These are phyloP conservation scores for Boechera stricta DNA, from an alignment of 345 rosid species.

Conservation along the genomic window DNA sequence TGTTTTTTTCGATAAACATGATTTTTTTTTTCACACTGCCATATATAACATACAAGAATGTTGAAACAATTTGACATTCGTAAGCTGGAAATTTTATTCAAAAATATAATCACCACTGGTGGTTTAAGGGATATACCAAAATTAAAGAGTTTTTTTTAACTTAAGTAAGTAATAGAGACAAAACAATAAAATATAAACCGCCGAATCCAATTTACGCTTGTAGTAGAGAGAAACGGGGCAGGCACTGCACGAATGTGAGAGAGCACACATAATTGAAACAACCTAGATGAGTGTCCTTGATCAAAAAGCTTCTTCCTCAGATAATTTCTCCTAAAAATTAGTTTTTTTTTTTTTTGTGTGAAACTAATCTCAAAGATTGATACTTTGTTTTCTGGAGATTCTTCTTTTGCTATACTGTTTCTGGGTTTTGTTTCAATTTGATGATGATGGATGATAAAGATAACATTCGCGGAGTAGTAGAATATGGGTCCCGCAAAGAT, in stretches of 20 bases:
- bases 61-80: not conserved
- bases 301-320: not conserved
- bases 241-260: conserved; percentile 7
- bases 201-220: conserved; percentile 7
- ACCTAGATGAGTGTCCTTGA: not conserved
- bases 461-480: not conserved
- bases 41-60: not conserved
- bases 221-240: conserved; percentile 21
- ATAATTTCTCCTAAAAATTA: not conserved
- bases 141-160: not conserved
- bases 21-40: not conserved
- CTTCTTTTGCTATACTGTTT: not conserved
- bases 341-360: not conserved
- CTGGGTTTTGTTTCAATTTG: conserved; percentile 29
- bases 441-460: conserved; percentile 16
- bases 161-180: not conserved
- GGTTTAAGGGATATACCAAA: conserved; percentile 1
- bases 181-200: not conserved
- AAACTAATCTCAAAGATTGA: not conserved
- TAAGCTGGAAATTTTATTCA: not conserved
- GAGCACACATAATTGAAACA: not conserved
- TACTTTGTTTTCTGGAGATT: not conserved
- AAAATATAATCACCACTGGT: not conserved
- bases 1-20: not conserved
- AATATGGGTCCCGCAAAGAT: conserved; percentile 30